phyloP scores from a whole-genome alignment of 352 stramenopile genomes.

The Phytophthora sp. region DNA sequence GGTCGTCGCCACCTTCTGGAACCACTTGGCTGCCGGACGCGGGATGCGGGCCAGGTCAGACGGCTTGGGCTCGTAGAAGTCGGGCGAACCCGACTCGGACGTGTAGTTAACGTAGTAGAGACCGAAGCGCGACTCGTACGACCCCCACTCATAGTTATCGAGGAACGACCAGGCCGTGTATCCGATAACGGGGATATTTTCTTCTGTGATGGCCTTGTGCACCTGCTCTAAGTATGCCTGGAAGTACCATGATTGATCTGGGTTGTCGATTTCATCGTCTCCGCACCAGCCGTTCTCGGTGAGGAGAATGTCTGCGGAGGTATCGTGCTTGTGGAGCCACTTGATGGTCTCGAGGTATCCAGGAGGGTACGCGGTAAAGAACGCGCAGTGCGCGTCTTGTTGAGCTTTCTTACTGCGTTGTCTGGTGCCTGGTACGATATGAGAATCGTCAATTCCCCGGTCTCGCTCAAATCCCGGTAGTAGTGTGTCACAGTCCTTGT shows the following conservation, averaged over 20 bases:
- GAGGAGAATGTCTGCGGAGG: conserved; percentile 44
- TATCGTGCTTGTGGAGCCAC: conserved; percentile 55
- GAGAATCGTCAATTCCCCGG: conserved; percentile 34
- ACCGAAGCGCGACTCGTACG: no score
- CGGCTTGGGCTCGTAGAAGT: conserved; percentile 24
- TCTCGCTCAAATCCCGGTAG: conserved; percentile 41
- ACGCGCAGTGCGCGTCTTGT: conserved; percentile 23
- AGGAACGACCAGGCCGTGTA: no score
- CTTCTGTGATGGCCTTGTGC: conserved; percentile 37
- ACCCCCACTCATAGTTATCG: no score
- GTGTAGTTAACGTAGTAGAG: no score
- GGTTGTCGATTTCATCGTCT: conserved; percentile 50
- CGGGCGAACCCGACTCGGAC: conserved; percentile 20
- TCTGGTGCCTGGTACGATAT: conserved; percentile 7
- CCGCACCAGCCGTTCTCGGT: conserved; percentile 68
- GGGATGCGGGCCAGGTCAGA: conserved; percentile 40
- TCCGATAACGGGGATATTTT: conserved; percentile 17
- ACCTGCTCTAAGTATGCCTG: conserved; percentile 45
- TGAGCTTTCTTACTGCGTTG: conserved; percentile 6
- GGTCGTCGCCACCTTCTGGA: conserved; percentile 24
- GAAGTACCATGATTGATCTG: conserved; percentile 37
- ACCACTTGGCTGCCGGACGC: conserved; percentile 45
- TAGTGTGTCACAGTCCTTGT: conserved; percentile 29
- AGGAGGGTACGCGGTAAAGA: conserved; percentile 47
- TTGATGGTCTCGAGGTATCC: conserved; percentile 58